phyloP scores from a whole-genome alignment of 2,329 filamentous ascomycete genomes.

The Graphiopsis chlorocephala region DNA sequence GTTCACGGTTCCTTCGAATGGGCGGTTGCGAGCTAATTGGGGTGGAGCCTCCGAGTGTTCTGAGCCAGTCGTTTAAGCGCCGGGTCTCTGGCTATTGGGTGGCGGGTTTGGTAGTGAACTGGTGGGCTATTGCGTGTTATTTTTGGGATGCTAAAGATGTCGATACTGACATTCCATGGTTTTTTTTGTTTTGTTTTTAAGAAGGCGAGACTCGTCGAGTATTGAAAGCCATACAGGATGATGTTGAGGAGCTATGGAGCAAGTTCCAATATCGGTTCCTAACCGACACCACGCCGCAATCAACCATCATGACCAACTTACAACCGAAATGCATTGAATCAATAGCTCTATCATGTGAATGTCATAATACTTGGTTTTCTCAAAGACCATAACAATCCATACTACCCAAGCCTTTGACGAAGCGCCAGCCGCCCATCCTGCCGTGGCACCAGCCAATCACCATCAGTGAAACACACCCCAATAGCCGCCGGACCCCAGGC shows the following conservation, averaged over 20 bases:
- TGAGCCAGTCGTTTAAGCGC: conserved; percentile 13
- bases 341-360: neutral
- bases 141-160: neutral
- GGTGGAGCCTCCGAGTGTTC: conserved; percentile 1
- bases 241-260: neutral
- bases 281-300: neutral
- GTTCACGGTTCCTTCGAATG: conserved; percentile 7
- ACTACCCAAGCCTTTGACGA: conserved; percentile 5
- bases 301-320: neutral
- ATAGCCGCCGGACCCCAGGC: conserved; percentile 1
- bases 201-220: neutral
- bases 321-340: neutral
- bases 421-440: conserved; percentile 6
- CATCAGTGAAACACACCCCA: neutral
- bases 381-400: neutral
- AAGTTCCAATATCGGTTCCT: neutral
- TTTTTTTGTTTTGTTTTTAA: too few relatives aligned
- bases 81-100: neutral
- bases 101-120: neutral
- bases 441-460: conserved; percentile 4
- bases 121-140: neutral
- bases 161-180: neutral
- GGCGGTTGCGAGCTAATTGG: conserved; percentile 6
- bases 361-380: neutral
- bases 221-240: neutral